Conservation (phyloP, 495 filamentous ascomycete species). For the Daldinia caldariorum region DNA sequence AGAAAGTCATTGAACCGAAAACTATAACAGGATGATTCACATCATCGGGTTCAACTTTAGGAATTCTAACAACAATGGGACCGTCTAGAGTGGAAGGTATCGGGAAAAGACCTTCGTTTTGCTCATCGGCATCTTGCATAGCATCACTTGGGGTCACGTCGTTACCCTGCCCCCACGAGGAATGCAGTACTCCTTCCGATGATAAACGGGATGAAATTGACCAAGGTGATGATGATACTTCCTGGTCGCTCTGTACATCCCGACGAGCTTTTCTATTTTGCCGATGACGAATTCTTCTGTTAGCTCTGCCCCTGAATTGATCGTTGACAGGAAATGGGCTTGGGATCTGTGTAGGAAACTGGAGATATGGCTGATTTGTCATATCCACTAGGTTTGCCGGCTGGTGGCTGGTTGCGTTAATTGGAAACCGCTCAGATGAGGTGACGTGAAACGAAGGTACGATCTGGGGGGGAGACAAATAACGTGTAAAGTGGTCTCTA, state of each 20-base stretch:
- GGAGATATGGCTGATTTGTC: background rate
- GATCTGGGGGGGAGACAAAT: background rate
- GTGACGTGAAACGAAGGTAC: background rate
- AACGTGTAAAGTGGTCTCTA: background rate
- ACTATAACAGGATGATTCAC: too few relatives aligned
- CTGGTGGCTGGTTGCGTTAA: background rate
- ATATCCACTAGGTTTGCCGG: background rate
- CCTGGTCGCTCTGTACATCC: background rate
- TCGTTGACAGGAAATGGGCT: background rate
- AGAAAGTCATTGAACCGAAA: too few relatives aligned
- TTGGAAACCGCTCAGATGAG: background rate
- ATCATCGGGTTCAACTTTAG: too few relatives aligned
- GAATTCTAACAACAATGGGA: too few relatives aligned
- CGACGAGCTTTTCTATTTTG: background rate
- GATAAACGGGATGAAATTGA: background rate
- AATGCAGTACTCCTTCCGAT: background rate
- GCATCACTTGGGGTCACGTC: background rate
- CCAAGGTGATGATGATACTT: background rate
- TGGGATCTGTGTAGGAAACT: background rate
- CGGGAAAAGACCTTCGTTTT: background rate
- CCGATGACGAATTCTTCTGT: background rate
- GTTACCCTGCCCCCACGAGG: background rate
- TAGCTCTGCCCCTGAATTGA: background rate
- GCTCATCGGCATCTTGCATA: background rate
- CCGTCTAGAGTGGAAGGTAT: background rate